Base-by-base conservation (phyloP, 371 early-diverging fungal species). In the Nematocida ironsii region DNA sequence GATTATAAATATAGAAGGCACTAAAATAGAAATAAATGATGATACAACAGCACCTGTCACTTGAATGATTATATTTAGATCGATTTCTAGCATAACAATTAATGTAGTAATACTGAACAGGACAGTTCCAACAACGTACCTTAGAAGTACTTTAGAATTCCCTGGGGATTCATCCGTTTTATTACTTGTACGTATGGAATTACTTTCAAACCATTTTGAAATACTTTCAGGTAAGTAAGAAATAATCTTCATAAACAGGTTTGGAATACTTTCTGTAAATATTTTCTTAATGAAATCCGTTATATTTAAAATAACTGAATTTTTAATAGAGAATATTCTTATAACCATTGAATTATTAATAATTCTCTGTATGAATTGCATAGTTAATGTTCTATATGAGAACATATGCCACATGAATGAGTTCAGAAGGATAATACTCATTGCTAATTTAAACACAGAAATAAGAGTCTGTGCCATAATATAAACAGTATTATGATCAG, bases 391-490 rank as follows among this genome's bases (percentile, higher is more conserved):
- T 44, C 64, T 64, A 42, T 64, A 64, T 44, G 64, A 33, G 44
- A 20, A 64, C 11, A 16, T 7, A 11, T 64, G 64, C 64, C 64
- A 64, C 64, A 64, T 64, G 5, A 40, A 64, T 7, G 64, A 42
- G 42, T 64, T 64, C 42, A 64, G 7, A 13, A 64, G 64, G n/a
- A 64, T 45, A 40, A 33, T 42, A 42, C 64, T 64, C 11, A 45
- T 64, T 64, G 64, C 64, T 13, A 45, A 16, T 42, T 64, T 64
- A 27, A 64, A 64, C 33, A 64, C 18, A n/a, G n/a, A 39, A 11
- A 64, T 42, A 64, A 64, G 64, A 39, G 1, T 23, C 45, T 64
- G 42, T 3, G 64, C 23, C 1, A 42, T 2, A 13, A 4, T 4
- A 64, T 18, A 39, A 16, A 23, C 13, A 64, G 64, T 13, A 13